Evolutionary conservation across 176 grass and related monocot genomes (phyloP).

Genomic region (Eleusine coracana): DNA sequence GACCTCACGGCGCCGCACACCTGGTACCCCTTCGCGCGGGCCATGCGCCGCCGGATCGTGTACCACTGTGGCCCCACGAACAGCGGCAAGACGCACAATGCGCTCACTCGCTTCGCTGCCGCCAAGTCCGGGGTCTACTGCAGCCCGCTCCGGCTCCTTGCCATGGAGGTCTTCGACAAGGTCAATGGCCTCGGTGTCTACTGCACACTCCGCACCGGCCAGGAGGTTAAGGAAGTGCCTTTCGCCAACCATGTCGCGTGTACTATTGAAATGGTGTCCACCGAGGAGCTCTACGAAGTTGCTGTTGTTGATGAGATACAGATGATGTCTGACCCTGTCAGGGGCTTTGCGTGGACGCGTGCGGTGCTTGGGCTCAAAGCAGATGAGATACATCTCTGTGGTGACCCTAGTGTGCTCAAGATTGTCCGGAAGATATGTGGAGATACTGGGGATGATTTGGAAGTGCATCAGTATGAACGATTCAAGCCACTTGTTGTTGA

Average conservation of each 20-base stretch:
- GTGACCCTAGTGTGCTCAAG: conserved; percentile 87
- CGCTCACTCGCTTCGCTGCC: conserved; percentile 65
- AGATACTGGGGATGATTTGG: conserved; percentile 79
- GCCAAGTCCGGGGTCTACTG: conserved; percentile 79
- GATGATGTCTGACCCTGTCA: conserved; percentile 79
- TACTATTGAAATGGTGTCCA: conserved; percentile 87
- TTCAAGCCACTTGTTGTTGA: conserved; percentile 96
- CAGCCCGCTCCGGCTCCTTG: conserved; percentile 92
- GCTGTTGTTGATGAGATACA: conserved; percentile 95
- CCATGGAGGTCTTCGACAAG: conserved; percentile 98
- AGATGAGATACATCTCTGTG: conserved; percentile 95
- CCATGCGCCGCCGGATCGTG: conserved; percentile 78
- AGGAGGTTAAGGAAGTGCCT: conserved; percentile 80
- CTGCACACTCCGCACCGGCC: conserved; percentile 87
- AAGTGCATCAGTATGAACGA: conserved; percentile 71
- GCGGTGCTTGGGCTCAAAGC: conserved; percentile 90
- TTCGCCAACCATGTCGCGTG: conserved; percentile 82
- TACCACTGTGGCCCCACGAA: conserved; percentile 97
- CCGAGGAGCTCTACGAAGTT: conserved; percentile 78
- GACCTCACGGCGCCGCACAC: conserved; percentile 82
- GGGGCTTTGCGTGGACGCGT: conserved; percentile 87
- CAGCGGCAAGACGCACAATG: conserved; percentile 97
- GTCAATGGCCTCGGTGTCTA: conserved; percentile 81
- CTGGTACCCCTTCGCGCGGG: conserved; percentile 95
- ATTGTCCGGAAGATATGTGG: conserved; percentile 70